phyloP scores from a whole-genome alignment of 257 asterid genomes.

The Coffea canephora region DNA sequence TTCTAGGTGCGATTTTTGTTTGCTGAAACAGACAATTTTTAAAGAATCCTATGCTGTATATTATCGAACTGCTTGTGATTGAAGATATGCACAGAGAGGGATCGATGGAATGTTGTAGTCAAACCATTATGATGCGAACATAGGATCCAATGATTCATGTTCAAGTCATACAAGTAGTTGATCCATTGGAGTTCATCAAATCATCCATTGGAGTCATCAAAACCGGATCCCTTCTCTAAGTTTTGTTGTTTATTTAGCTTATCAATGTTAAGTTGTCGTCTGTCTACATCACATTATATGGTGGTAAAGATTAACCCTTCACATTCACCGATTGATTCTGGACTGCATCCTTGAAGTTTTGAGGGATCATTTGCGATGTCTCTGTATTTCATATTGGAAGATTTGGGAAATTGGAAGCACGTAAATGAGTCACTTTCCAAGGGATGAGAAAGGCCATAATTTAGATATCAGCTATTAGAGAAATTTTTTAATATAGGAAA shows the following conservation, averaged over 20 bases:
- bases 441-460: neutral
- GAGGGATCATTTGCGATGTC: neutral
- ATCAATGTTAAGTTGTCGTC: no score
- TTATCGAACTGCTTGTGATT: neutral
- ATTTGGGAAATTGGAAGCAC: constrained; percentile 3
- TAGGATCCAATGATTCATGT: no score
- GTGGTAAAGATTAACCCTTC: neutral
- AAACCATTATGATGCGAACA: neutral
- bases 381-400: neutral
- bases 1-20: constrained; percentile 61
- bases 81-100: neutral
- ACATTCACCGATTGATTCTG: neutral
- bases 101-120: neutral
- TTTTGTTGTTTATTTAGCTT: no score
- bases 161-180: no score
- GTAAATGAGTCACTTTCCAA: constrained; percentile 1
- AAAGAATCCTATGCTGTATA: constrained; percentile 5
- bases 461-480: neutral
- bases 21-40: constrained; percentile 14
- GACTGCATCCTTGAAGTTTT: neutral
- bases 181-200: no score
- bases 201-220: no score
- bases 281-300: neutral
- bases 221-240: no score
- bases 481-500: neutral